Percentiles rank a stretch among this genome's conserved stretches.
phyloP scores from a whole-genome alignment of 2,329 filamentous ascomycete species.

The Claviceps fusiformis region DNA sequence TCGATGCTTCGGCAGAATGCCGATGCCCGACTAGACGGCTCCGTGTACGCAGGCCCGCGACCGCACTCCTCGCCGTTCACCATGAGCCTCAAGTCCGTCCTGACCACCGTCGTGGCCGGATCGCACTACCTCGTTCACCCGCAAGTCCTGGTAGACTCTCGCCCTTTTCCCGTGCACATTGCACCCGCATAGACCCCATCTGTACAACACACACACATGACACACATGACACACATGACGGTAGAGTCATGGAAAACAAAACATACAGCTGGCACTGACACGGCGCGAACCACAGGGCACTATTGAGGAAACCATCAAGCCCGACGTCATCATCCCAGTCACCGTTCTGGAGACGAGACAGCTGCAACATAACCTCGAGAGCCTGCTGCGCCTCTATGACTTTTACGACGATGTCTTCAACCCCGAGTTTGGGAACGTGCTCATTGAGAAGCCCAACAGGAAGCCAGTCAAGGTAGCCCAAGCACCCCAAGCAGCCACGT shows the following conservation, averaged over 20 bases:
- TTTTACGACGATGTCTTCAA: conserved; percentile 25
- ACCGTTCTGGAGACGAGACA: conserved; percentile 25
- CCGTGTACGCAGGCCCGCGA: not conserved
- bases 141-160: conserved; percentile 19
- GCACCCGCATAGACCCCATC: no score
- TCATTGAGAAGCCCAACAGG: conserved; percentile 23
- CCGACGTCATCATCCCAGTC: conserved; percentile 26
- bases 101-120: conserved; percentile 24
- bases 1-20: not conserved
- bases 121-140: conserved; percentile 27
- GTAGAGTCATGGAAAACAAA: not conserved
- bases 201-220: no score
- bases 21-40: not conserved
- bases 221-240: not conserved
- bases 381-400: conserved; percentile 19
- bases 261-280: not conserved
- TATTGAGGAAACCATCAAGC: conserved; percentile 27
- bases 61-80: not conserved
- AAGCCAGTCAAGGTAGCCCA: conserved; percentile 6
- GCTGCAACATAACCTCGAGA: conserved; percentile 23
- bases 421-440: conserved; percentile 23
- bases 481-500: not conserved
- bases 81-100: conserved; percentile 13
- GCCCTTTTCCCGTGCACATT: no score
- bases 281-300: conserved; percentile 17